Percentiles rank a stretch among this genome's conserved stretches.
These are phyloP conservation scores for Amphibolis antarctica DNA, from an alignment of 106 monocot genomes.

Conservation along the genomic window DNA sequence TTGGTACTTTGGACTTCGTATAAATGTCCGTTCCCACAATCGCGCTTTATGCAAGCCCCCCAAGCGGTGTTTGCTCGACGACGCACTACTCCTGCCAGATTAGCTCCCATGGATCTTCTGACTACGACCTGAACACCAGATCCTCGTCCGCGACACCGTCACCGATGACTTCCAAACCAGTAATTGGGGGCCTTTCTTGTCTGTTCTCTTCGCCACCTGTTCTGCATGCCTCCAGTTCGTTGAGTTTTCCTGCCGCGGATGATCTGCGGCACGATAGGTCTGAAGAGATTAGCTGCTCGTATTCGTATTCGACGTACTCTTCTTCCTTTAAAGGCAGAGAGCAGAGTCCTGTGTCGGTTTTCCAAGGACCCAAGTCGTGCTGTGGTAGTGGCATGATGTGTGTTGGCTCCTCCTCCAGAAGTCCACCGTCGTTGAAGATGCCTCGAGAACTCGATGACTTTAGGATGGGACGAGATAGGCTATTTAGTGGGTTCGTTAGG, in stretches of 20 bases:
- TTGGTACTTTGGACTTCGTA: neutral
- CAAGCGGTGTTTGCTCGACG: conserved; percentile 32
- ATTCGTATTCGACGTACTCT: conserved; percentile 45
- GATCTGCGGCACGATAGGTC: conserved; percentile 40
- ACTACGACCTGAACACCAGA: conserved; percentile 42
- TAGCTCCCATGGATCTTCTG: conserved; percentile 25
- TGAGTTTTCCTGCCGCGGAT: conserved; percentile 20
- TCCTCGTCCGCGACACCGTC: conserved; percentile 24
- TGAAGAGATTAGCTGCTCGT: conserved; percentile 44
- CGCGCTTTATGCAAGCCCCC: conserved; percentile 64
- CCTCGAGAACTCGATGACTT: conserved; percentile 28
- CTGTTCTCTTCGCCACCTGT: conserved; percentile 43
- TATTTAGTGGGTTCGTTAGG: conserved; percentile 49
- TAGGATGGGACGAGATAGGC: conserved; percentile 32
- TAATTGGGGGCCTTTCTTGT: conserved; percentile 64
- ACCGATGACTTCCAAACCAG: conserved; percentile 26
- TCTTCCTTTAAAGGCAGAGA: conserved; percentile 55
- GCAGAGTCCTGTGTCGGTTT: conserved; percentile 73
- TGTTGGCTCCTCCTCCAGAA: conserved; percentile 22
- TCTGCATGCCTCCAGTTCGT: conserved; percentile 13
- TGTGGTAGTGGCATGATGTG: conserved; percentile 14
- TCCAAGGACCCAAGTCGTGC: conserved; percentile 53
- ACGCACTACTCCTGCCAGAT: conserved; percentile 24
- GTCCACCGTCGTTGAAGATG: conserved; percentile 30
- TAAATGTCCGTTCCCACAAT: conserved; percentile 81